These are phyloP conservation scores for Lichtheimia ornata DNA, from an alignment of 371 early-diverging fungal genomes.

Conservation along the genomic window DNA sequence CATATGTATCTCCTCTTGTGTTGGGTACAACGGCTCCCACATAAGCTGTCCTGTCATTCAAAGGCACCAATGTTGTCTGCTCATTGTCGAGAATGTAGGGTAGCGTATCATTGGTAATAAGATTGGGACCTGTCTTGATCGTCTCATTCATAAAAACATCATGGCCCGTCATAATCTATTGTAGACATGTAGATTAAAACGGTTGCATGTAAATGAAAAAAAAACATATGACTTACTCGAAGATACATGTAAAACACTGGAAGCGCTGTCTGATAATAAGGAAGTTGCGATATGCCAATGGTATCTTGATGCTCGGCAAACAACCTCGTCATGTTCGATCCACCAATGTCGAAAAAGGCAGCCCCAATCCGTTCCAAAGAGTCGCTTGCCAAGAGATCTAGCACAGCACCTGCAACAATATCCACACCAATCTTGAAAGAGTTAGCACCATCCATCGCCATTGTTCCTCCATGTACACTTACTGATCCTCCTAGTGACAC, in stretches of 20 bases:
- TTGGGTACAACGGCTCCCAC: slow-evolving; percentile 26
- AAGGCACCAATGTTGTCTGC: slow-evolving; percentile 34
- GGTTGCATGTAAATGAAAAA: slow-evolving; percentile 16
- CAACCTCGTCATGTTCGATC: slow-evolving; percentile 23
- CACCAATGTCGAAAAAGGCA: slow-evolving; percentile 28
- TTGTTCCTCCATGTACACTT: not conserved
- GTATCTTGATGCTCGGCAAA: slow-evolving; percentile 35
- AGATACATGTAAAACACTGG: slow-evolving; percentile 53
- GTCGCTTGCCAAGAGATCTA: slow-evolving; percentile 22
- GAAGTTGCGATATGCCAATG: slow-evolving; percentile 42
- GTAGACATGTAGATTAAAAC: slow-evolving; percentile 1
- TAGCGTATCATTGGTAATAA: slow-evolving; percentile 30
- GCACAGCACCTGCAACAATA: slow-evolving; percentile 24
- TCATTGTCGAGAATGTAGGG: slow-evolving; percentile 23
- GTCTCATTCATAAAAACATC: slow-evolving; percentile 34
- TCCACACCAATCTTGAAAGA: slow-evolving; percentile 16
- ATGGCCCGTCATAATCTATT: slow-evolving; percentile 39
- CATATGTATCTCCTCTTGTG: slow-evolving; percentile 30
- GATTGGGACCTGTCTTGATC: slow-evolving; percentile 32
- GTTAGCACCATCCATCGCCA: not conserved
- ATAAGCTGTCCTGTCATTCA: slow-evolving; percentile 21
- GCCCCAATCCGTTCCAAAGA: slow-evolving; percentile 23
- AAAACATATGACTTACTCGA: slow-evolving; percentile 20
- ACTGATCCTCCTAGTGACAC: slow-evolving; percentile 35
- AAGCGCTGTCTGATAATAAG: slow-evolving; percentile 52